Percentiles rank a stretch among this genome's conserved stretches.
Evolutionary conservation across 2,329 filamentous ascomycete species (phyloP).

Genomic region (Apiospora rasikravindrae): DNA sequence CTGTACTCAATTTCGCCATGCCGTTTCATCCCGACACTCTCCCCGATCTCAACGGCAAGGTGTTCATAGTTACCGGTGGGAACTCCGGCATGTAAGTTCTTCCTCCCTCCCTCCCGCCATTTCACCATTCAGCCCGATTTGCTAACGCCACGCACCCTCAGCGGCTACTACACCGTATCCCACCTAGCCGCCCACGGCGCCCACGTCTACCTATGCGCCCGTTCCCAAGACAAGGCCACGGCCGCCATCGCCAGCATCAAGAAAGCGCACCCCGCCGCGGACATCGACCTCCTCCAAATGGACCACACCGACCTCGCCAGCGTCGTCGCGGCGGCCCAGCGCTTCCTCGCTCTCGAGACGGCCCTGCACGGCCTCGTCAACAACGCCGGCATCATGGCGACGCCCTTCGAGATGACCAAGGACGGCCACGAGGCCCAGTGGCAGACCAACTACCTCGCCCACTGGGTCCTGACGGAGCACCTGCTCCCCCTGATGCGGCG

Average conservation of each 20-base stretch:
- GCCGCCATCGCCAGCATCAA: slow-evolving; percentile 41
- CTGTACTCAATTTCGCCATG: slow-evolving; percentile 33
- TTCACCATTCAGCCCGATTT: slow-evolving; percentile 22
- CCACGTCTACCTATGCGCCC: slow-evolving; percentile 46
- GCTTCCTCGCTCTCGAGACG: slow-evolving; percentile 36
- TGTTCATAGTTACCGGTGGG: slow-evolving; percentile 51
- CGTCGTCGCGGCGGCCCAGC: slow-evolving; percentile 42
- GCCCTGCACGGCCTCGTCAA: slow-evolving; percentile 41
- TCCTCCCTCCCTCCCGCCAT: neutral
- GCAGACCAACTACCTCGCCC: slow-evolving; percentile 50
- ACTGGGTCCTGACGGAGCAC: slow-evolving; percentile 47
- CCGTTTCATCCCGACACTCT: slow-evolving; percentile 47
- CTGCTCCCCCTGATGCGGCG: slow-evolving; percentile 43
- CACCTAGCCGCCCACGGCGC: slow-evolving; percentile 44
- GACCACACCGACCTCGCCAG: slow-evolving; percentile 42
- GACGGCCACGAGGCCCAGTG: slow-evolving; percentile 46
- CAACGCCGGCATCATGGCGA: slow-evolving; percentile 40
- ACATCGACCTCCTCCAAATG: slow-evolving; percentile 42
- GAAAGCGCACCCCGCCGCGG: slow-evolving; percentile 35
- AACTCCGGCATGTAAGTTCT: slow-evolving; percentile 49
- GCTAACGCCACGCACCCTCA: slow-evolving; percentile 27
- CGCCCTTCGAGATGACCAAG: slow-evolving; percentile 39
- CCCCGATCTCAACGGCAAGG: slow-evolving; percentile 48
- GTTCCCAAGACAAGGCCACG: slow-evolving; percentile 41
- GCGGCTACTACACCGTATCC: slow-evolving; percentile 43